Conservation (phyloP, 768 basidiomycete genomes). For the Auriscalpium orientale region DNA sequence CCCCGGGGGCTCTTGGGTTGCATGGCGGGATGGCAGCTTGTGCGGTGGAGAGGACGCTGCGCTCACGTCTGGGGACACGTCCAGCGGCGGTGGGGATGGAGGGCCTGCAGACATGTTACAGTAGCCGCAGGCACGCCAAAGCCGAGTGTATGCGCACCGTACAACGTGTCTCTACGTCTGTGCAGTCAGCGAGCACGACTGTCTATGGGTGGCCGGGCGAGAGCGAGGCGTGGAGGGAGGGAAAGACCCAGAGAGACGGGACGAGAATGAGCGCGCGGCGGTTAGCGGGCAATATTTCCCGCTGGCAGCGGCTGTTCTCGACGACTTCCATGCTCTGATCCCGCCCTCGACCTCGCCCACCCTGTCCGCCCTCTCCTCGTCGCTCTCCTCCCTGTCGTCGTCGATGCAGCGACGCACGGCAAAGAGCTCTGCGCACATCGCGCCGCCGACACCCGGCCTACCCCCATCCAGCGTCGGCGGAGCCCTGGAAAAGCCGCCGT, state of each 20-base stretch:
- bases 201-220: no score
- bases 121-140: no score
- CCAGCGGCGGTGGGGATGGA: no score
- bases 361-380: conserved; percentile 3
- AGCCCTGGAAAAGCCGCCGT: conserved; percentile 36
- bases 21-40: conserved; percentile 5
- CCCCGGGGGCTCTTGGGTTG: background rate
- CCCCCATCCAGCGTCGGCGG: conserved; percentile 36
- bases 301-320: background rate
- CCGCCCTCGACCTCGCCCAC: conserved; percentile 4
- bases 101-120: no score
- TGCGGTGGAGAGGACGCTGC: no score
- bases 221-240: no score
- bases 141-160: no score
- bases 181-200: no score
- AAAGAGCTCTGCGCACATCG: conserved; percentile 51
- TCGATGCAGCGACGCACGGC: conserved; percentile 55
- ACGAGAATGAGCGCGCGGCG: background rate
- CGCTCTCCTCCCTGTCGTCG: conserved; percentile 4
- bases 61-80: no score
- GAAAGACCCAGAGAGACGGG: background rate
- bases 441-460: conserved; percentile 31
- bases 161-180: no score
- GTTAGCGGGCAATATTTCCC: no score
- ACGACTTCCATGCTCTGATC: conserved; percentile 2